phyloP scores from a whole-genome alignment of 345 rosid species.

The Eucalyptus marginata region DNA sequence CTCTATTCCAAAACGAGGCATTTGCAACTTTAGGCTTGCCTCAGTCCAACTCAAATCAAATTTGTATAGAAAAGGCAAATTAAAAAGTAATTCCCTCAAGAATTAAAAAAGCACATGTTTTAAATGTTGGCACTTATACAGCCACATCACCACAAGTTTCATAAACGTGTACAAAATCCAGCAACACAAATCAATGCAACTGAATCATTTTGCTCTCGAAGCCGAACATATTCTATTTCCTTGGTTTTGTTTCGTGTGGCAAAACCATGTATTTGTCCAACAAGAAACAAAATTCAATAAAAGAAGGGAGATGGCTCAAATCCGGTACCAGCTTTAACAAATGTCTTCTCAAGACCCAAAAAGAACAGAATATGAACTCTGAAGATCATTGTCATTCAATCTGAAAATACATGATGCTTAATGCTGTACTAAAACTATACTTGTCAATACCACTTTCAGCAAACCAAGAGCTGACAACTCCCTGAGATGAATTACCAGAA shows the following conservation, averaged over 20 bases:
- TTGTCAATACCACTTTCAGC: conserved; percentile 6
- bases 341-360: background rate
- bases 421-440: conserved; percentile 38
- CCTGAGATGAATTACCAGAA: conserved; percentile 5
- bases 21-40: background rate
- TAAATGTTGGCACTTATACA: background rate
- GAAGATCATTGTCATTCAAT: conserved; percentile 2
- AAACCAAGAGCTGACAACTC: conserved; percentile 54
- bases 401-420: conserved; percentile 62
- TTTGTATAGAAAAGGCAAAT: background rate
- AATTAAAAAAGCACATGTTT: background rate
- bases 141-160: background rate
- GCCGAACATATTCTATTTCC: background rate
- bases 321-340: background rate
- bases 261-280: background rate
- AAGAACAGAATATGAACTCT: background rate
- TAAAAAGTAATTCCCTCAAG: background rate
- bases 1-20: background rate
- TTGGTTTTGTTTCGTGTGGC: background rate
- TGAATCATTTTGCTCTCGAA: background rate
- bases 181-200: background rate
- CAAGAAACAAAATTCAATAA: background rate
- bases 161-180: background rate
- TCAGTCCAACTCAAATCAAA: background rate
- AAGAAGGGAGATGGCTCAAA: background rate